Conservation (phyloP, 345 rosid species). For the Hypericum androsaemum region DNA sequence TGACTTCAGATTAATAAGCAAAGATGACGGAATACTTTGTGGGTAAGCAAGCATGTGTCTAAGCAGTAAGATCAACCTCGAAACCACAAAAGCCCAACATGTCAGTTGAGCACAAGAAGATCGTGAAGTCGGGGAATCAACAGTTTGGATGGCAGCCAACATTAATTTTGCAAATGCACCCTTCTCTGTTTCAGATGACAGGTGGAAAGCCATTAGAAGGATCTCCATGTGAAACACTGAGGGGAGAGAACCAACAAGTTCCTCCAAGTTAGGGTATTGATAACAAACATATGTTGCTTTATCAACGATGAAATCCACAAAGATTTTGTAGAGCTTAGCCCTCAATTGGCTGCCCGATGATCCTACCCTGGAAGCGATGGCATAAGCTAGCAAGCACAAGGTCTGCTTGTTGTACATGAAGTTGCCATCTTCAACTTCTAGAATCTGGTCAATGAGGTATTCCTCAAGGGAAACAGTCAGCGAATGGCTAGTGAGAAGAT, state of each 20-base stretch:
- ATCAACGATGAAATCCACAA: conserved; percentile 47
- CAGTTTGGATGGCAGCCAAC: conserved; percentile 36
- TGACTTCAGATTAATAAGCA: conserved; percentile 58
- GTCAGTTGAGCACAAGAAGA: conserved; percentile 42
- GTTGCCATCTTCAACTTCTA: conserved; percentile 56
- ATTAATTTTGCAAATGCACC: conserved; percentile 42
- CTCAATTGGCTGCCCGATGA: conserved; percentile 59
- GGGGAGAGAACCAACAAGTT: conserved; percentile 63
- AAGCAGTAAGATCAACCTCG: conserved; percentile 73
- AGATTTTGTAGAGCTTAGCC: conserved; percentile 44
- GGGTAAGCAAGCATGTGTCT: conserved; percentile 77
- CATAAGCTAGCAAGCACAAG: conserved; percentile 59
- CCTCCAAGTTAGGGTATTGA: conserved; percentile 46
- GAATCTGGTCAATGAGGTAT: conserved; percentile 60
- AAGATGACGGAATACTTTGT: conserved; percentile 52
- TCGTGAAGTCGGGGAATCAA: conserved; percentile 34
- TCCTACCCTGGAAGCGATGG: conserved; percentile 50
- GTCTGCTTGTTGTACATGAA: conserved; percentile 65
- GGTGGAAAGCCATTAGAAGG: conserved; percentile 83
- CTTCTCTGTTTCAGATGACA: conserved; percentile 71
- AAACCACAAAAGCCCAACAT: conserved; percentile 76
- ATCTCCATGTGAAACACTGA: conserved; percentile 82
- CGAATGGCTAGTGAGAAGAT: conserved; percentile 47
- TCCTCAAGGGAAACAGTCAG: conserved; percentile 61
- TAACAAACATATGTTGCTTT: conserved; percentile 41